Conservation (phyloP, 176 grass and related monocot genomes). For the Stipa capillata region DNA sequence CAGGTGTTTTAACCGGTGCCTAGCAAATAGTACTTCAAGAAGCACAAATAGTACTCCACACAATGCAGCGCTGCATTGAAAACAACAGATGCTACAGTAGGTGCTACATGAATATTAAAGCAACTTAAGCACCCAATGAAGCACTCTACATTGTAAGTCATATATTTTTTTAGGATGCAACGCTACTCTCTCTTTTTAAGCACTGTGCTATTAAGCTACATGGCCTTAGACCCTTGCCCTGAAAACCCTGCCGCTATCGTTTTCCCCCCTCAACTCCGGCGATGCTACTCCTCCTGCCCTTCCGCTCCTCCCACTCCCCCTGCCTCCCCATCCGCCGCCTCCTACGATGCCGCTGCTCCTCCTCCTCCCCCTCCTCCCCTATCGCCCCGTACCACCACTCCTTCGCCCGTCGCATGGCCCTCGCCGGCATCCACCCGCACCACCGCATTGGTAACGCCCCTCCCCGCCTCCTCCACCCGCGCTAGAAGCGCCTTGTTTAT, state of each 20-base stretch:
- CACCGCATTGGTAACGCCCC: slow-evolving; percentile 58
- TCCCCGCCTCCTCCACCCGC: neutral
- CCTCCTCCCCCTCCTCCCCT: neutral
- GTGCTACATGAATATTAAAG: too few relatives aligned
- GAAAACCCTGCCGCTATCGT: neutral
- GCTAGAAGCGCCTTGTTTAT: neutral
- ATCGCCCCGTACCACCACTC: slow-evolving; percentile 38
- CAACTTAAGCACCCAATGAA: too few relatives aligned
- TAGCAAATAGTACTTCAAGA: too few relatives aligned
- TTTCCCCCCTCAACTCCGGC: neutral
- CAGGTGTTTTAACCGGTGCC: too few relatives aligned
- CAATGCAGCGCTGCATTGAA: too few relatives aligned
- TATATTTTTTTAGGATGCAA: too few relatives aligned
- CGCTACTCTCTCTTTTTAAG: too few relatives aligned
- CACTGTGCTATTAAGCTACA: too few relatives aligned
- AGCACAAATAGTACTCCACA: too few relatives aligned
- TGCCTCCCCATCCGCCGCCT: slow-evolving; percentile 38
- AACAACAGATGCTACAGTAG: too few relatives aligned
- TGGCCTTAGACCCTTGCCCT: too few relatives aligned
- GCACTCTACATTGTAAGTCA: too few relatives aligned
- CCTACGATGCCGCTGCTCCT: slow-evolving; percentile 28
- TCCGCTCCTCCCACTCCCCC: slow-evolving; percentile 24
- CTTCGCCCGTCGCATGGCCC: slow-evolving; percentile 70
- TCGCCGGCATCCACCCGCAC: slow-evolving; percentile 75
- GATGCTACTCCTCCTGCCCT: slow-evolving; percentile 19